Evolutionary conservation across 2,329 filamentous ascomycete species (phyloP).

Genomic region (Colletotrichum lentis): DNA sequence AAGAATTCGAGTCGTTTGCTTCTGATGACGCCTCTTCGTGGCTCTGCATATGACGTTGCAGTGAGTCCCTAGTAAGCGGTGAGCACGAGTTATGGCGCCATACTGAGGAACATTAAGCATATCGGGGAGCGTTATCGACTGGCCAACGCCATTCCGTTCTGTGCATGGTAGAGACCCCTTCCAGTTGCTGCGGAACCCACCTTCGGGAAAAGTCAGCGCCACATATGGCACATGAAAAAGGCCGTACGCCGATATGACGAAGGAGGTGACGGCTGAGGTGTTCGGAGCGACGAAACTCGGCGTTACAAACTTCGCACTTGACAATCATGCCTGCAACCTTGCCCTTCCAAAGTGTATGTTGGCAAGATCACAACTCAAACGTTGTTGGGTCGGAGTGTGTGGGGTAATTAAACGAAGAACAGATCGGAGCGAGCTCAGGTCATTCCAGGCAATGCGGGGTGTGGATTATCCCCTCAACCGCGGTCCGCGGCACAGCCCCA

Average conservation of each 20-base stretch:
- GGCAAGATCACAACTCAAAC: not conserved
- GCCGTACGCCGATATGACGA: conserved; percentile 17
- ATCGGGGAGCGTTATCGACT: not conserved
- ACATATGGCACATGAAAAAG: conserved; percentile 10
- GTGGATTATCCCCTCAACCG: no score
- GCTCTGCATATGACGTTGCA: conserved; percentile 5
- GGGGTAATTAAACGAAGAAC: not conserved
- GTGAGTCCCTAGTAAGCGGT: not conserved
- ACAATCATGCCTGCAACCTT: not conserved
- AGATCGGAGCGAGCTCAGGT: not conserved
- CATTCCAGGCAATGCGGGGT: conserved; percentile 9
- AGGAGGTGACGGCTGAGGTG: conserved; percentile 20
- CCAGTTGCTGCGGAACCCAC: not conserved
- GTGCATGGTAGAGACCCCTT: not conserved
- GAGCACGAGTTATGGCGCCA: not conserved
- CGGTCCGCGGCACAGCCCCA: no score
- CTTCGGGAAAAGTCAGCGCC: conserved; percentile 8
- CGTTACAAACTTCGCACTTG: conserved; percentile 18
- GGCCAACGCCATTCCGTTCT: not conserved
- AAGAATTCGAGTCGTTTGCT: not conserved
- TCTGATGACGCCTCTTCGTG: not conserved
- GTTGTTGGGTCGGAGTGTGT: not conserved
- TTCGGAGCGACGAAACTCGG: conserved; percentile 23
- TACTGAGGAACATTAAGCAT: not conserved
- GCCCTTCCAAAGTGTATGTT: not conserved